Base-by-base conservation (phyloP, 306 rosid genomes). In the Lathyrus oleraceus region DNA sequence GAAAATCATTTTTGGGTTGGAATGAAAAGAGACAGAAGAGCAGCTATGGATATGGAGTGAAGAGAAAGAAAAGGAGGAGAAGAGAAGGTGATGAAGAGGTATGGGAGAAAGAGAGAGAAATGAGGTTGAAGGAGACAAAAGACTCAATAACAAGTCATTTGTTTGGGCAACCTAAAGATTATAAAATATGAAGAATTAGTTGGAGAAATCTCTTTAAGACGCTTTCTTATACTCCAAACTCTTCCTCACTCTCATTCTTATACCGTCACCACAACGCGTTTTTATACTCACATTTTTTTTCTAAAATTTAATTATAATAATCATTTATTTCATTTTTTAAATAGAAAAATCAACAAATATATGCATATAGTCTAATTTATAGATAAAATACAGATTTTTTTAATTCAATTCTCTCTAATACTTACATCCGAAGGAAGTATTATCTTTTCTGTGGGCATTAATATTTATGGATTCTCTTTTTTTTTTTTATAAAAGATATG, bases 141-240 rank as follows among this genome's bases (percentile, higher is more conserved):
- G 85, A 61, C 85, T 80, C 71, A 74, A 85, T 70, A 84, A 80
- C 84, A 83, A 87, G 90, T 73, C 87, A 82, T 85, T 76, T 82
- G 81, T 75, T 81, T 73, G 85, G 73, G 69, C 76, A 53, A 72
- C 67, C 76, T 28, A 84, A 81, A 78, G 80, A 69, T 83, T 58
- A 85, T 83, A 78, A 85, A 79, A 79, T 79, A 87, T 13, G 63
- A 27, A 1, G 40, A 13, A 75, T 80, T 71, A 38, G 81, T 81
- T 76, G 84, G 65, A 40, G 27, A 74, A 74, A 68, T 45, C 44
- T 80, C 44, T 80, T 76, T 67, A 79, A 62, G 43, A 73, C 59
- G 65, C 72, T 81, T 82, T 73, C 85, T 75, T 70, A 35, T 8
- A 48, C 56, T 72, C 58, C 19, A 74, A n/a, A 70, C 53, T 15